Base-by-base conservation (phyloP, 331 rosid genomes). In the Malus hybrid region DNA sequence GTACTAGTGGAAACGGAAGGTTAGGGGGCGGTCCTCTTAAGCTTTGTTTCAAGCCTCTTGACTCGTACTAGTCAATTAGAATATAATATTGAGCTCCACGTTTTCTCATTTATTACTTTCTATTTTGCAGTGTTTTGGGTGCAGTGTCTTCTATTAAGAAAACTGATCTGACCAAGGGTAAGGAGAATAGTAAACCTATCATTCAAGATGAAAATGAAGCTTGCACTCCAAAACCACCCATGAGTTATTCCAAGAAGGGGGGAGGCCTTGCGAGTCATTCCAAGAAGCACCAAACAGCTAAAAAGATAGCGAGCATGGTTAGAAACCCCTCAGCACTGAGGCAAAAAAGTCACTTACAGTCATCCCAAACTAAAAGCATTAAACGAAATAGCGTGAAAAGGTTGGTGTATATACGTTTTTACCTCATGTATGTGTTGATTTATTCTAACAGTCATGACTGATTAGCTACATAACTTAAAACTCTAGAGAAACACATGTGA, bases 151-250 rank as follows among this genome's bases (percentile, higher is more conserved):
- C 73, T n/a, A 75, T 67, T 31, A 70, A 31, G n/a, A 66, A 24
- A 65, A 70, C 56, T 50, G 54, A 69, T 59, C 33, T 62, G 32
- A 70, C 39, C 3, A 18, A 24, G 20, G 65, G 62, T 22, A 78
- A 72, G 67, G 80, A 63, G 77, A 69, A 24, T 50, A 28, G 65
- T 46, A 73, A 72, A 67, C 46, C 70, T 33, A 48, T 22, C 27
- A 73, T 20, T 85, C 87, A 80, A 65, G 82, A 70, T 63, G 84
- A 65, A 76, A 87, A 78, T 60, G 93, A 85, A 73, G 92, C 79
- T 55, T 85, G 88, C 87, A 90, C 99, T 12, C 97, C 99, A 54
- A 79, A 81, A 18, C 90, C 90, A 61, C 20, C 80, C 64, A 46
- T 72, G 79, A 73, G 79, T 44, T 20, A 20, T 72, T 68, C 85